phyloP scores from a whole-genome alignment of 352 stramenopile species.

The Phytophthora pseudosyringae region DNA sequence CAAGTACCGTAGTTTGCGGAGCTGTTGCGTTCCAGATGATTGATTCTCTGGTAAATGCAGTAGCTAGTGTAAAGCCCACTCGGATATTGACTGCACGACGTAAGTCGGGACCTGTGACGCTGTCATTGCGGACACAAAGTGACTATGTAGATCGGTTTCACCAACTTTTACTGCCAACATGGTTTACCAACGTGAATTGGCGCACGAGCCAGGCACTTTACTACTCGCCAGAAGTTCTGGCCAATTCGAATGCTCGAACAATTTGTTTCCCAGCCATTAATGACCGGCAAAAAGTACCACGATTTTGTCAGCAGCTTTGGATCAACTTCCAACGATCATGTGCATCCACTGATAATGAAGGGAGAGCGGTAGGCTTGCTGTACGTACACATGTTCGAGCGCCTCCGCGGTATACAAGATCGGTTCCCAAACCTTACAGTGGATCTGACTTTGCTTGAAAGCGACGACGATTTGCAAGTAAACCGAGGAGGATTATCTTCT shows the following conservation, averaged over 20 bases:
- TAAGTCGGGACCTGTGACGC: neutral
- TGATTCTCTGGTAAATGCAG: conserved; percentile 26
- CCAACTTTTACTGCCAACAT: conserved; percentile 39
- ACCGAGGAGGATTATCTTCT: neutral
- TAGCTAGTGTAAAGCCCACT: neutral
- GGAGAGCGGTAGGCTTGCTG: conserved; percentile 7
- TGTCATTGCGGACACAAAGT: conserved; percentile 30
- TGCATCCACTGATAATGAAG: neutral
- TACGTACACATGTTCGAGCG: conserved; percentile 23
- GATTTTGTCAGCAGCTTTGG: conserved; percentile 37
- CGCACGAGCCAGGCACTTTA: conserved; percentile 41
- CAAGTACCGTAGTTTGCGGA: conserved; percentile 5
- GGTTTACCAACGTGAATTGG: conserved; percentile 41
- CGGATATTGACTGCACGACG: neutral
- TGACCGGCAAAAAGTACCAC: neutral
- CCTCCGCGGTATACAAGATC: conserved; percentile 10
- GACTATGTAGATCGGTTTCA: conserved; percentile 50
- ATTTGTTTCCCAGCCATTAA: conserved; percentile 32
- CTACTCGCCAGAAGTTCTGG: conserved; percentile 33
- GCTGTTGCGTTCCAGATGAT: conserved; percentile 38
- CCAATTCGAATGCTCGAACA: neutral
- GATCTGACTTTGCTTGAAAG: conserved; percentile 39
- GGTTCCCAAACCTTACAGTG: conserved; percentile 16
- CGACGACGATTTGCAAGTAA: conserved; percentile 30
- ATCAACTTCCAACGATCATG: conserved; percentile 29